A percentile compares a stretch with the other conserved stretches of the same genome.
phyloP scores from a whole-genome alignment of 495 filamentous ascomycete species.

The Neurospora africana region DNA sequence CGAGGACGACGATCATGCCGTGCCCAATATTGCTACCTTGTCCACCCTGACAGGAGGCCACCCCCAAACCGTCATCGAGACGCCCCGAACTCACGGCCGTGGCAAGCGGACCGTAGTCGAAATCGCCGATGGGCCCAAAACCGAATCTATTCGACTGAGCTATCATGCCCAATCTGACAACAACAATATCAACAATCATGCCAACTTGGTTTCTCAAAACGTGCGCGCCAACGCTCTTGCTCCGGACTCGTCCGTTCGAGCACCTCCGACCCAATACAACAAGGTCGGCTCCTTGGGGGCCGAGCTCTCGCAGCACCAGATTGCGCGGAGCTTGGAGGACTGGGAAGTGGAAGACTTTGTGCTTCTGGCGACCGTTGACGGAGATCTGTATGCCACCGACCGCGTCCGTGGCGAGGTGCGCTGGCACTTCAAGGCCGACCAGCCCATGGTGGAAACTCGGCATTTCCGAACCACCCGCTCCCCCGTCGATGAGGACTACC shows the following conservation, averaged over 20 bases:
- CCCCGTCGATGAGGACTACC: constrained; percentile 41
- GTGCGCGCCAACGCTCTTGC: constrained; percentile 90
- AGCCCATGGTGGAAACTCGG: constrained; percentile 80
- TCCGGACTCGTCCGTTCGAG: constrained; percentile 82
- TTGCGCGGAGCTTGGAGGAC: constrained; percentile 92
- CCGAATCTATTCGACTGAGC: background rate
- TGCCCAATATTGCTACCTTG: constrained; percentile 10
- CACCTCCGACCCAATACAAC: constrained; percentile 60
- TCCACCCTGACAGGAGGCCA: constrained; percentile 13
- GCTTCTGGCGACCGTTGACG: constrained; percentile 98
- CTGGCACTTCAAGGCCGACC: constrained; percentile 75
- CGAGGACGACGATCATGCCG: constrained; percentile 20
- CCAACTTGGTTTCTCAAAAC: constrained; percentile 49
- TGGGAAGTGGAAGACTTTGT: constrained; percentile 99
- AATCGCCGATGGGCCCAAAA: constrained; percentile 4
- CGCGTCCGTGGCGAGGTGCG: constrained; percentile 69
- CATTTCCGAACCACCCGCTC: constrained; percentile 69
- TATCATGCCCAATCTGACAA: background rate
- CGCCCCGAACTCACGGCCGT: constrained; percentile 13
- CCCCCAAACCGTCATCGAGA: constrained; percentile 14
- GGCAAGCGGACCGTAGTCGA: constrained; percentile 13
- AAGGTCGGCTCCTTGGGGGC: constrained; percentile 39
- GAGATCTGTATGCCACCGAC: constrained; percentile 86
- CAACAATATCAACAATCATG: constrained; percentile 23
- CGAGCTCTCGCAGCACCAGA: constrained; percentile 66